Evolutionary conservation across 2,329 filamentous ascomycete species (phyloP).

Genomic region (Mycosphaerella sp.): DNA sequence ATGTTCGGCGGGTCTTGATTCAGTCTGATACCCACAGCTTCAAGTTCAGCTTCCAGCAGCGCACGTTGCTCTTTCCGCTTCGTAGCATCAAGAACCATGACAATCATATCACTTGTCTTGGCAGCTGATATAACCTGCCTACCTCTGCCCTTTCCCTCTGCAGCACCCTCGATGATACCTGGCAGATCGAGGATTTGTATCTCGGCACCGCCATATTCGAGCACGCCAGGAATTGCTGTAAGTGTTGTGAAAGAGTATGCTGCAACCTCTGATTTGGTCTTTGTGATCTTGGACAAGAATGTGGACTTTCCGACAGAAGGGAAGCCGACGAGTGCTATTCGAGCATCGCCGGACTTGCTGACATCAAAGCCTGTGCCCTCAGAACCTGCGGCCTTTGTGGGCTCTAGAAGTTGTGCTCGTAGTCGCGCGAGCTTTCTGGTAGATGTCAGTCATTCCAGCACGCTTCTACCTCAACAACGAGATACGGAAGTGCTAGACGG

Average conservation of each 20-base stretch:
- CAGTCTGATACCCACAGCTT: constrained; percentile 88
- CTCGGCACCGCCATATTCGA: constrained; percentile 96
- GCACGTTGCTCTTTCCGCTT: constrained; percentile 92
- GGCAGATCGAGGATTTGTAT: constrained; percentile 97
- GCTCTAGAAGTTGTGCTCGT: constrained; percentile 89
- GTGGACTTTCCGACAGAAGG: constrained; percentile 98
- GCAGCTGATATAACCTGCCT: constrained; percentile 95
- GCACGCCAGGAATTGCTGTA: constrained; percentile 92
- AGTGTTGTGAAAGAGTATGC: constrained; percentile 97
- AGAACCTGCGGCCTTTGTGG: constrained; percentile 69
- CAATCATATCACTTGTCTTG: constrained; percentile 93
- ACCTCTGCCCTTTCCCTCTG: constrained; percentile 92
- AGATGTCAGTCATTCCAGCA: constrained; percentile 20
- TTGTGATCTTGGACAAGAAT: constrained; percentile 97
- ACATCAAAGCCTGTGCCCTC: constrained; percentile 80
- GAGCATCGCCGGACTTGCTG: constrained; percentile 90
- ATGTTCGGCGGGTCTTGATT: constrained; percentile 97
- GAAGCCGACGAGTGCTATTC: constrained; percentile 97
- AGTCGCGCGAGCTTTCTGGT: constrained; percentile 87
- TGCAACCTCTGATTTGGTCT: constrained; percentile 92
- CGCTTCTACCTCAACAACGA: no score
- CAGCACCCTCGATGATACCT: constrained; percentile 94
- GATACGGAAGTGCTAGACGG: neutral
- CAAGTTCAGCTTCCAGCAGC: constrained; percentile 82
- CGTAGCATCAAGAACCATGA: constrained; percentile 96